phyloP scores from a whole-genome alignment of 106 monocot species.

The Dendrobium catenatum region DNA sequence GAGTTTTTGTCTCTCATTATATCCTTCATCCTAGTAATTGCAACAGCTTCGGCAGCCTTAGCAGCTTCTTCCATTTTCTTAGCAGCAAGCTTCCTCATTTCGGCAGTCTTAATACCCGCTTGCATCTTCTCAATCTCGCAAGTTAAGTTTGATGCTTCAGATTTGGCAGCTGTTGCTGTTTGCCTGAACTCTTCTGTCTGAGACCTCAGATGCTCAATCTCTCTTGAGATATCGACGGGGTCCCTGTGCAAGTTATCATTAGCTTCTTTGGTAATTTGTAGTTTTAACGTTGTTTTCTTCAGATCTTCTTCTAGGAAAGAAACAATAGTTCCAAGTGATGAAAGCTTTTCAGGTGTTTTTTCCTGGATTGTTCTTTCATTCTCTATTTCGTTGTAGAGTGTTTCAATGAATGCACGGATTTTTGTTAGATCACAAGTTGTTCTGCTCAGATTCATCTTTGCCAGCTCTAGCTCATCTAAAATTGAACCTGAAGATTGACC shows the following conservation, averaged over 20 bases:
- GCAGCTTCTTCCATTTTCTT: constrained; percentile 80
- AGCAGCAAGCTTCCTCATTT: constrained; percentile 55
- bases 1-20: constrained; percentile 22
- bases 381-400: constrained; percentile 45
- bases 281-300: constrained; percentile 34
- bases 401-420: constrained; percentile 39
- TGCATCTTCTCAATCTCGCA: constrained; percentile 55
- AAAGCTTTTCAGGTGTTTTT: constrained; percentile 46
- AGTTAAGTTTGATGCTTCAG: constrained; percentile 38
- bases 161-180: constrained; percentile 40
- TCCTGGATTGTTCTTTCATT: constrained; percentile 45
- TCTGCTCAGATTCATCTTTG: constrained; percentile 63
- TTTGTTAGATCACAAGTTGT: constrained; percentile 49
- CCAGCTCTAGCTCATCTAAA: constrained; percentile 60
- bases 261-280: constrained; percentile 30
- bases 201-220: constrained; percentile 54
- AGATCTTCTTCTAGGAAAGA: constrained; percentile 66
- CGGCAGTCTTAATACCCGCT: constrained; percentile 43
- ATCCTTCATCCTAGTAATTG: constrained; percentile 55
- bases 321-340: constrained; percentile 35
- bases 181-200: constrained; percentile 55
- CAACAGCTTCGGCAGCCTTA: constrained; percentile 51
- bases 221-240: constrained; percentile 27
- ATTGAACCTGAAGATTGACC: constrained; percentile 43
- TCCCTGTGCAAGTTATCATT: constrained; percentile 13